Evolutionary conservation across 2,329 filamentous ascomycete species (phyloP), one percentile per base, ranked within the genome.

Genomic region (Epichloe uncinata): DNA sequence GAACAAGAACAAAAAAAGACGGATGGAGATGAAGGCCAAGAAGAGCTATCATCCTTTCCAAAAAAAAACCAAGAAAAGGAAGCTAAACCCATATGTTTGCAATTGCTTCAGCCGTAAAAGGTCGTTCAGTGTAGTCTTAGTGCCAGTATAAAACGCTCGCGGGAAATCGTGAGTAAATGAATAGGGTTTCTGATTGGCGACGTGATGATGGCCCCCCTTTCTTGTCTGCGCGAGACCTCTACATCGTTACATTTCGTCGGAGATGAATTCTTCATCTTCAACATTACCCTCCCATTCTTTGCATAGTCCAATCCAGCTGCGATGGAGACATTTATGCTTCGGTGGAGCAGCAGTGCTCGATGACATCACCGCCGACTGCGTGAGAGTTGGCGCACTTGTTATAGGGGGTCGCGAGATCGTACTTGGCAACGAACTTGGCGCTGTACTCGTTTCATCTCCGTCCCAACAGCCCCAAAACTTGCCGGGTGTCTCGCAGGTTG

Each of bases 381-480:
- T 54, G 13, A 42, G 53, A 2, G 64, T 63, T 4, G 69, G 61
- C 5, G 59, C 56, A n/a, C 58, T 54, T 2, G 63, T 64, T 36
- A 63, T 60, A 1, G 59, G 11, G 61, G 61, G 61, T 3, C 47
- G 48, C 12, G 45, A 40, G 18, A 45, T 42, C n/a, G 42, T 46
- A 18, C 33, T 22, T 33, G 48, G 47, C 12, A 42, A 11, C 15
- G 50, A 15, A 12, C 5, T 35, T 37, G 13, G 26, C 44, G 55
- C 59, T 16, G 61, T 59, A 9, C 61, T 62, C 2, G 66, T 45
- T 42, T 60, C 60, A 9, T 66, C 26, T 42, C 42, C 54, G 55
- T 79, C 77, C 50, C 67, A 62, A 56, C 78, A 81, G 4, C 77
- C 77, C 72, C 74, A 79, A 60, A 81, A 77, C 43, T 68, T 61